A percentile compares a stretch with the other conserved stretches of the same genome.
These are phyloP conservation scores for Halenospora varia DNA, from an alignment of 495 filamentous ascomycete genomes.

Conservation along the genomic window DNA sequence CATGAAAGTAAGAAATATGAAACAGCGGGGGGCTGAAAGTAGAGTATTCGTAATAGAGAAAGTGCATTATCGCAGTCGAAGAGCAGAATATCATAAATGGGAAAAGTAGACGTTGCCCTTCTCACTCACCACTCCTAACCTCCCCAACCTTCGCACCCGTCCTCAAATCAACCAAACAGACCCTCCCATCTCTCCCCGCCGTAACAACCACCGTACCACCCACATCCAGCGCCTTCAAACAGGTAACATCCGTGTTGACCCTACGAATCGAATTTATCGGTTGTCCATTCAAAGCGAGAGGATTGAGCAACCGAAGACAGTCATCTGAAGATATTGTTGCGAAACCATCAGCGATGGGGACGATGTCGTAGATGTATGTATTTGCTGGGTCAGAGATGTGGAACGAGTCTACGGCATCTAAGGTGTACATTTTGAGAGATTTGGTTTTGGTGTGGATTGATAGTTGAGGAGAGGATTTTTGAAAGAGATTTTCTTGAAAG, in stretches of 20 bases:
- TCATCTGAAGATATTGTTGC: slow-evolving; percentile 51
- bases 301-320: slow-evolving; percentile 51
- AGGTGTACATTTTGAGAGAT: slow-evolving; percentile 38
- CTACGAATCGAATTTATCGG: slow-evolving; percentile 38
- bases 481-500: background rate
- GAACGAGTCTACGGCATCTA: slow-evolving; percentile 37
- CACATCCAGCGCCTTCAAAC: slow-evolving; percentile 37
- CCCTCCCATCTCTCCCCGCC: slow-evolving; percentile 57
- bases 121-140: slow-evolving; percentile 25
- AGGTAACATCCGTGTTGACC: slow-evolving; percentile 53
- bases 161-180: slow-evolving; percentile 56
- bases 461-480: background rate
- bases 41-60: no score
- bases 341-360: slow-evolving; percentile 39
- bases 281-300: slow-evolving; percentile 35
- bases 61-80: no score
- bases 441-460: slow-evolving; percentile 3
- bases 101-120: no score
- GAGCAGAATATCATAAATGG: no score
- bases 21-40: no score
- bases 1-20: no score
- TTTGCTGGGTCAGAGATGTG: slow-evolving; percentile 36
- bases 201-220: slow-evolving; percentile 45
- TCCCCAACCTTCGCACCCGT: slow-evolving; percentile 21
- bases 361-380: slow-evolving; percentile 49